Percentiles rank a stretch among this genome's conserved stretches.
Evolutionary conservation across 23 red algal species (phyloP).

Genomic region (Gracilaria domingensis): DNA sequence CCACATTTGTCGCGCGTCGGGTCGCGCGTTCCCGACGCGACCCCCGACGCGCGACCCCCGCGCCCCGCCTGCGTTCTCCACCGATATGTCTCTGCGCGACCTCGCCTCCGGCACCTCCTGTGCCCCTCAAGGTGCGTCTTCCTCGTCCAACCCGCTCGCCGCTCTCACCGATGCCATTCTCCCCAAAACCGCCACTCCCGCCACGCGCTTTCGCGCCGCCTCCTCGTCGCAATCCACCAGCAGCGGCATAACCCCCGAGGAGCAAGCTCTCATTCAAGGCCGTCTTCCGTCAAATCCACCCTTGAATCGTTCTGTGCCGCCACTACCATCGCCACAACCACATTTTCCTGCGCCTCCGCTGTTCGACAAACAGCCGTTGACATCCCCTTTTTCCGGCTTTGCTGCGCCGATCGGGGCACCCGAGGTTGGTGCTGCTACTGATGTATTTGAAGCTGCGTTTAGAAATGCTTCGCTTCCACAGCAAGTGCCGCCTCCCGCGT

Average conservation of each 20-base stretch:
- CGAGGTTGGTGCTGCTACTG: slow-evolving; percentile 22
- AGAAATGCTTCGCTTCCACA: neutral
- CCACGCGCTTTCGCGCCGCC: neutral
- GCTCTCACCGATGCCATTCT: slow-evolving; percentile 25
- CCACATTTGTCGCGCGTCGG: too few species aligned
- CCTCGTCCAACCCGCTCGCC: slow-evolving; percentile 45
- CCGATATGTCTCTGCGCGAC: slow-evolving; percentile 50
- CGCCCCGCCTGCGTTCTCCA: neutral
- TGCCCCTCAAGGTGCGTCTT: neutral
- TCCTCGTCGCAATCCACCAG: neutral
- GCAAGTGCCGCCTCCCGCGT: neutral
- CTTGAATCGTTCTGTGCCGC: neutral
- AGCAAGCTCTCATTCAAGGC: slow-evolving; percentile 18
- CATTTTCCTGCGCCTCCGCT: neutral
- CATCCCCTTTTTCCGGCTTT: neutral
- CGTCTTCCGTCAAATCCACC: neutral
- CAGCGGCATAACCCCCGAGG: neutral
- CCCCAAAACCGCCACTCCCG: neutral
- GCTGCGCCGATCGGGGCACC: neutral
- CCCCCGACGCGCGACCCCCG: too few species aligned
- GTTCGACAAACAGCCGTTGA: neutral
- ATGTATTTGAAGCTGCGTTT: slow-evolving; percentile 42
- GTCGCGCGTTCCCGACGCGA: too few species aligned
- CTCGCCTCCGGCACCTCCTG: slow-evolving; percentile 21
- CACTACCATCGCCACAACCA: neutral